Evolutionary conservation across 2,329 filamentous ascomycete genomes (phyloP).

Genomic region (Aspergillus sp.): DNA sequence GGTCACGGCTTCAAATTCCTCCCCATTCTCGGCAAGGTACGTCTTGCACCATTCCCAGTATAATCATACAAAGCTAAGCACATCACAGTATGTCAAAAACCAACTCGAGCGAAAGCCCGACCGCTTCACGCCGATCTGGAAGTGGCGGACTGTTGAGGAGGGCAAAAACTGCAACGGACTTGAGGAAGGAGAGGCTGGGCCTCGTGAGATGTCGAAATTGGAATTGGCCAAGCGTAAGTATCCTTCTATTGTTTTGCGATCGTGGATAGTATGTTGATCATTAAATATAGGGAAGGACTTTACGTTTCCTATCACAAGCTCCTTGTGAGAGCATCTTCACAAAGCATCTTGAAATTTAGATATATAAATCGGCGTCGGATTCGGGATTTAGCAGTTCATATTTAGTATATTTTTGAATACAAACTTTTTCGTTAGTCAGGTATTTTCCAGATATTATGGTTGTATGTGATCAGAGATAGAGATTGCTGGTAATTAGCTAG

Average conservation of each 20-base stretch:
- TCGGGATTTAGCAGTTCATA: too few relatives aligned
- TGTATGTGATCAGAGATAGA: too few relatives aligned
- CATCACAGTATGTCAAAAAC: slow-evolving; percentile 12
- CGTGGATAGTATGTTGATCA: not conserved
- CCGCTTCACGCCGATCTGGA: slow-evolving; percentile 19
- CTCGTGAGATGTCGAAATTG: slow-evolving; percentile 20
- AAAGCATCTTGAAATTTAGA: not conserved
- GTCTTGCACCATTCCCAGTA: not conserved
- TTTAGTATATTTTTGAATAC: too few relatives aligned
- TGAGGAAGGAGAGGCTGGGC: slow-evolving; percentile 21
- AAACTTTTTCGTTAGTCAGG: too few relatives aligned
- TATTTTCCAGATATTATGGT: too few relatives aligned
- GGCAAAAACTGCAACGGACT: slow-evolving; percentile 20
- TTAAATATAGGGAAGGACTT: not conserved
- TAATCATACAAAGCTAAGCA: not conserved
- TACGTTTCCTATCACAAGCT: not conserved
- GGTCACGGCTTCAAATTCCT: slow-evolving; percentile 29
- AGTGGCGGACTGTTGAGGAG: slow-evolving; percentile 16
- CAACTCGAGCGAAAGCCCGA: slow-evolving; percentile 17
- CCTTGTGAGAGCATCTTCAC: not conserved
- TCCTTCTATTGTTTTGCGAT: too few relatives aligned
- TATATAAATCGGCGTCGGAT: not conserved
- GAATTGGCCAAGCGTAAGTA: slow-evolving; percentile 6
- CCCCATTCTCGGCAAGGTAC: slow-evolving; percentile 19
- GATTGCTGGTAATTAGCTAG: too few relatives aligned